These are phyloP conservation scores for Aspergillus hortae DNA, from an alignment of 2,329 filamentous ascomycete species.

Conservation along the genomic window DNA sequence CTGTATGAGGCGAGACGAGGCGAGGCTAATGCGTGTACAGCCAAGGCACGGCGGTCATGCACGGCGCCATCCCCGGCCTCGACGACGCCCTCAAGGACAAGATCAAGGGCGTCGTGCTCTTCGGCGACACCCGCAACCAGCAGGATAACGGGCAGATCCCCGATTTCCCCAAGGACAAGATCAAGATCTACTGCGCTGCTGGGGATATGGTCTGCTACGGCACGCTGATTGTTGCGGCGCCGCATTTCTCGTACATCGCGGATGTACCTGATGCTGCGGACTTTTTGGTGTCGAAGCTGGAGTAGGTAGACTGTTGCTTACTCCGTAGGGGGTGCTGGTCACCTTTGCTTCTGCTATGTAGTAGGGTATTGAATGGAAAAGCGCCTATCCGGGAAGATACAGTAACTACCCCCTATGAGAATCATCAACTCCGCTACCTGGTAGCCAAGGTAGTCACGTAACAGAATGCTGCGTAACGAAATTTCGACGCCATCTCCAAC, in stretches of 20 bases:
- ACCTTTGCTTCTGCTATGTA: background rate
- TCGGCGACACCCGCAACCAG: constrained; percentile 42
- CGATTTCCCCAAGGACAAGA: constrained; percentile 41
- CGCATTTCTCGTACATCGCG: constrained; percentile 37
- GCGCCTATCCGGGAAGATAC: background rate
- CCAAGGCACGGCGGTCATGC: constrained; percentile 45
- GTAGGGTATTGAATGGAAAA: background rate
- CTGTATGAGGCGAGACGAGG: too few relatives aligned
- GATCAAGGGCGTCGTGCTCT: constrained; percentile 41
- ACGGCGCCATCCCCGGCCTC: constrained; percentile 37
- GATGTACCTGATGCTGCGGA: constrained; percentile 29
- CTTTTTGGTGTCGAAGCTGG: constrained; percentile 20
- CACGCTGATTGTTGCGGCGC: constrained; percentile 37
- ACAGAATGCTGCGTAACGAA: background rate
- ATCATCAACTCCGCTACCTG: too few relatives aligned
- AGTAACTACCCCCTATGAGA: too few relatives aligned
- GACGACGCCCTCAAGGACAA: constrained; percentile 21
- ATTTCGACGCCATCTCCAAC: background rate
- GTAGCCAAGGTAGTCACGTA: background rate
- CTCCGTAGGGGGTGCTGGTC: background rate
- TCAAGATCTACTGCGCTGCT: constrained; percentile 45
- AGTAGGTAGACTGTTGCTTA: background rate
- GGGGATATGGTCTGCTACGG: constrained; percentile 50
- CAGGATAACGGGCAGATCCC: constrained; percentile 39
- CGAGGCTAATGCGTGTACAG: constrained; percentile 4